Conservation (phyloP, 805 yeast genomes). For the Osmozyma mogii region DNA sequence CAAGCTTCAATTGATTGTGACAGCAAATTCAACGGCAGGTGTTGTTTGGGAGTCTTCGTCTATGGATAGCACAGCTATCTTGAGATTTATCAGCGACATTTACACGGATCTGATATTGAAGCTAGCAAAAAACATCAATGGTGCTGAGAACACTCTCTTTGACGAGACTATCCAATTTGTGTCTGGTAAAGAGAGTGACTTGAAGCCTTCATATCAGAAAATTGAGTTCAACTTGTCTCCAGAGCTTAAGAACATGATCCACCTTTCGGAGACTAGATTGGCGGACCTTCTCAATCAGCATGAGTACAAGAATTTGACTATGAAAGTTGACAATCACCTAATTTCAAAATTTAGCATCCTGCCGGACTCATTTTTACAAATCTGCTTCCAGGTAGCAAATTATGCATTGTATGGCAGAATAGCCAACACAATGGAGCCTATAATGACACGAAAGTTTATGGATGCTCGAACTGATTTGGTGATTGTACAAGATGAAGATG, state of each 20-base stretch:
- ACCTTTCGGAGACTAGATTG: conserved; percentile 49
- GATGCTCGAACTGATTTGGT: conserved; percentile 66
- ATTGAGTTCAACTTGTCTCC: conserved; percentile 34
- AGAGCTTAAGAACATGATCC: conserved; percentile 41
- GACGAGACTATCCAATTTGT: conserved; percentile 28
- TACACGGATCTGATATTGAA: conserved; percentile 51
- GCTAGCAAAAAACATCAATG: conserved; percentile 51
- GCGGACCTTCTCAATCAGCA: conserved; percentile 54
- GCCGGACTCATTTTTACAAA: conserved; percentile 44
- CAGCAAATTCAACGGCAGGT: conserved; percentile 51
- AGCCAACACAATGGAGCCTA: conserved; percentile 45
- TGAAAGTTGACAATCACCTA: conserved; percentile 30
- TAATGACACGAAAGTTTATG: conserved; percentile 59
- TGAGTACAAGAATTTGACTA: conserved; percentile 38
- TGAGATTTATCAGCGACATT: conserved; percentile 49
- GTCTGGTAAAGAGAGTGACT: conserved; percentile 26
- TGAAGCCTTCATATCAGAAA: conserved; percentile 27
- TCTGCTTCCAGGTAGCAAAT: conserved; percentile 45
- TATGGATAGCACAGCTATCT: conserved; percentile 52
- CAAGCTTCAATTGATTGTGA: conserved; percentile 46
- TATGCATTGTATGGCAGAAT: conserved; percentile 49
- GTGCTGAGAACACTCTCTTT: conserved; percentile 46
- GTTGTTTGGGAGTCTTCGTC: conserved; percentile 52
- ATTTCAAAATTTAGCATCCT: conserved; percentile 34
- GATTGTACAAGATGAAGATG: conserved; percentile 51